Evolutionary conservation across 2,329 filamentous ascomycete species (phyloP).

Genomic region (Aspergillus novofumigatus): DNA sequence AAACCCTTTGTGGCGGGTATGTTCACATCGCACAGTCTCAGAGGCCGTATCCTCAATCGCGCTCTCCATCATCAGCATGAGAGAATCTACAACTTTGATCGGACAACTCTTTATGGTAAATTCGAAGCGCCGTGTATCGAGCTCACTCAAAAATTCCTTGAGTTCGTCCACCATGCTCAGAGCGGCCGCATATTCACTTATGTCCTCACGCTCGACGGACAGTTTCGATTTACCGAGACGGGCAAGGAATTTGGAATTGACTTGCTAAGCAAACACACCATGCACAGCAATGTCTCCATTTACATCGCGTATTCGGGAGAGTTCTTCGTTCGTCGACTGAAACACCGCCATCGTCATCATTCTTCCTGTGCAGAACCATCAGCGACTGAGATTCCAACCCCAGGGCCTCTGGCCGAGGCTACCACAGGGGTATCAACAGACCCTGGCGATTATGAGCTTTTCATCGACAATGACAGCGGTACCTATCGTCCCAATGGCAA

Average conservation of each 20-base stretch:
- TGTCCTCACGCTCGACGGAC: slow-evolving; percentile 78
- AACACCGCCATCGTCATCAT: slow-evolving; percentile 39
- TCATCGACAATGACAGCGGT: slow-evolving; percentile 93
- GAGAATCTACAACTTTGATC: slow-evolving; percentile 84
- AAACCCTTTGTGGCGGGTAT: slow-evolving; percentile 83
- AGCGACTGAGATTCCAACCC: slow-evolving; percentile 27
- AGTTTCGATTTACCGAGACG: slow-evolving; percentile 89
- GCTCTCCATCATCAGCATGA: slow-evolving; percentile 86
- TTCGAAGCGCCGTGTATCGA: slow-evolving; percentile 65
- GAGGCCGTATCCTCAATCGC: slow-evolving; percentile 75
- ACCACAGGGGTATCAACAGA: slow-evolving; percentile 46
- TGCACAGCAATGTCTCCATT: slow-evolving; percentile 88
- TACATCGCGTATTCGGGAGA: slow-evolving; percentile 92
- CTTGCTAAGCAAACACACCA: slow-evolving; percentile 88
- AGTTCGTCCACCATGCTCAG: slow-evolving; percentile 80
- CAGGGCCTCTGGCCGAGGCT: slow-evolving; percentile 35
- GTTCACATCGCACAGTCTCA: slow-evolving; percentile 73
- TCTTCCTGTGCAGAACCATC: slow-evolving; percentile 30
- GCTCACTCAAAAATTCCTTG: slow-evolving; percentile 74
- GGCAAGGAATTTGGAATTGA: slow-evolving; percentile 95
- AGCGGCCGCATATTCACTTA: slow-evolving; percentile 89
- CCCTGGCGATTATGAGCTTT: slow-evolving; percentile 67
- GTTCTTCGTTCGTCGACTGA: slow-evolving; percentile 77
- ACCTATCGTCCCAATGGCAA: slow-evolving; percentile 85
- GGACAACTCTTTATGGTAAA: slow-evolving; percentile 65